phyloP scores from a whole-genome alignment of 1,139 yeast species.

The Magnusiomyces paraingens region DNA sequence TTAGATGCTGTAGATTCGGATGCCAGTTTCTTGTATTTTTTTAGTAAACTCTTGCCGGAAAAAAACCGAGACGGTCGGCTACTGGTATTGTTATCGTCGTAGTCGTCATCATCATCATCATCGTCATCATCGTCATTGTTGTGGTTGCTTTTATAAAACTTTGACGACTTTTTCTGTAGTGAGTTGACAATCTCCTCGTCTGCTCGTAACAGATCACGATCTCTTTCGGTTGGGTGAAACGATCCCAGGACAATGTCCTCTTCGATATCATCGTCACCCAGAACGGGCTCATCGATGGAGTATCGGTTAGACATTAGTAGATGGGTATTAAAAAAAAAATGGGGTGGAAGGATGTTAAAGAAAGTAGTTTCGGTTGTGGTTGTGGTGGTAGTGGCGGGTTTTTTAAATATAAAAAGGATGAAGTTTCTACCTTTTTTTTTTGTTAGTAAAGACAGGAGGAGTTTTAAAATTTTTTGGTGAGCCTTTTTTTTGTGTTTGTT shows the following conservation, averaged over 20 bases:
- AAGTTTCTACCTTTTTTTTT: too few relatives aligned
- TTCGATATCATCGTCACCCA: constrained; percentile 25
- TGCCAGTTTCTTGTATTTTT: constrained; percentile 12
- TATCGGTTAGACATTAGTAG: constrained; percentile 21
- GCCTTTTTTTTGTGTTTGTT: too few relatives aligned
- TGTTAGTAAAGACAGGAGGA: too few relatives aligned
- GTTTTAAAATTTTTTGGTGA: too few relatives aligned
- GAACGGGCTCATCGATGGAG: constrained; percentile 26
- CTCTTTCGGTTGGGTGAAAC: constrained; percentile 22
- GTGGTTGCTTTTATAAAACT: neutral
- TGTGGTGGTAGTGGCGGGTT: too few relatives aligned
- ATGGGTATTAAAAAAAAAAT: too few relatives aligned
- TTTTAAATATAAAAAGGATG: too few relatives aligned
- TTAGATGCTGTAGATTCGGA: constrained; percentile 6
- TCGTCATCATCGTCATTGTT: neutral
- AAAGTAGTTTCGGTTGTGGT: too few relatives aligned
- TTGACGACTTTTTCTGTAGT: constrained; percentile 16
- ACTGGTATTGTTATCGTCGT: neutral
- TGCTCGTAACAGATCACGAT: constrained; percentile 26
- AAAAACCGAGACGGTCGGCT: constrained; percentile 5
- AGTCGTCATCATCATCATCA: neutral
- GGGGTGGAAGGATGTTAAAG: too few relatives aligned
- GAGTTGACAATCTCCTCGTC: constrained; percentile 28
- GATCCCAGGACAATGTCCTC: constrained; percentile 26
- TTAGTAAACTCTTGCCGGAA: constrained; percentile 7